phyloP scores from a whole-genome alignment of 2,329 filamentous ascomycete genomes.

The Fusarium sp. region DNA sequence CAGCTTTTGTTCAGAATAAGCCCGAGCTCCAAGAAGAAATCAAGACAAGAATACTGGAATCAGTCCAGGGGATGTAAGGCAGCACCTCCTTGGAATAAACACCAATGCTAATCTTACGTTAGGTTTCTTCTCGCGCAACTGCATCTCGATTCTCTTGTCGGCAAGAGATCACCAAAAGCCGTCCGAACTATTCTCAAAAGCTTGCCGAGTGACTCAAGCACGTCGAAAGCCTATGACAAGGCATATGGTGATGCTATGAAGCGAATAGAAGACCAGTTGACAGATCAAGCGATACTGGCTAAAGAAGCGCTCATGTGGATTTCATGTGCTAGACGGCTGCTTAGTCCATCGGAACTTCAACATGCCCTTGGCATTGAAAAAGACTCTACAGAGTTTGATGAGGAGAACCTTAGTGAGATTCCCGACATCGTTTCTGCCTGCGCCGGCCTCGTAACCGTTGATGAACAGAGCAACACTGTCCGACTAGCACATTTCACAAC shows the following conservation, averaged over 20 bases:
- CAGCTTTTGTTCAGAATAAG: neutral
- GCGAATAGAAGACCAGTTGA: conserved; percentile 55
- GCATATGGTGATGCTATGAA: conserved; percentile 58
- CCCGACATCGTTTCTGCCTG: conserved; percentile 54
- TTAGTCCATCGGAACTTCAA: conserved; percentile 53
- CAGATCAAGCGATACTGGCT: conserved; percentile 51
- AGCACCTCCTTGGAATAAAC: neutral
- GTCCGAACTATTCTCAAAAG: neutral
- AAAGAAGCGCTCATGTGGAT: conserved; percentile 56
- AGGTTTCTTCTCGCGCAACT: conserved; percentile 39
- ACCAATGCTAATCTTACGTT: neutral
- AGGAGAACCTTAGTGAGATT: conserved; percentile 50
- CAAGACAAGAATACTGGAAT: neutral
- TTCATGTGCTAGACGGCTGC: conserved; percentile 49
- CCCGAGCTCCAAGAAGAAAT: conserved; percentile 12
- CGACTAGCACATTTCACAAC: conserved; percentile 60
- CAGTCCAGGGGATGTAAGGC: conserved; percentile 12
- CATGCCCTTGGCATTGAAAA: conserved; percentile 56
- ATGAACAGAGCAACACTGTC: conserved; percentile 53
- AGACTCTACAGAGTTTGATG: conserved; percentile 45
- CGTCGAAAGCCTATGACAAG: conserved; percentile 45
- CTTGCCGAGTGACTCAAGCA: conserved; percentile 33
- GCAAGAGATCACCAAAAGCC: conserved; percentile 32
- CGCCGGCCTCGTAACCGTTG: conserved; percentile 56
- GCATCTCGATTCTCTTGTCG: conserved; percentile 33